phyloP scores from a whole-genome alignment of 371 early-diverging fungal species.

The Amoeboradix gromovi region DNA sequence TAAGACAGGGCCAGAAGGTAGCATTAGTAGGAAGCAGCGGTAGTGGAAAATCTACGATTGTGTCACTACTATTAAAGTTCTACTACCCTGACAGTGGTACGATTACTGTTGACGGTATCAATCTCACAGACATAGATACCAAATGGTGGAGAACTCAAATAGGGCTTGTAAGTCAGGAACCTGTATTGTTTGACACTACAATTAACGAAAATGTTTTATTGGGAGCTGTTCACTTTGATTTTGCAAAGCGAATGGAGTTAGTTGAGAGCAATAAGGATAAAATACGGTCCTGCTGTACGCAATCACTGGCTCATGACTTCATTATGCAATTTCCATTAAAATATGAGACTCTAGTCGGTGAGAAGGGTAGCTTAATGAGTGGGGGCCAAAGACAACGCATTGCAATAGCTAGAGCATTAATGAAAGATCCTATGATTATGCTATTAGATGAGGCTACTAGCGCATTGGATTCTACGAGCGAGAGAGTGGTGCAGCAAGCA shows the following conservation, averaged over 20 bases:
- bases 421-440: constrained; percentile 9
- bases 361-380: constrained; percentile 26
- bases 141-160: background rate
- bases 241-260: background rate
- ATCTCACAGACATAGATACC: constrained; percentile 2
- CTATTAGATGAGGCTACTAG: constrained; percentile 25
- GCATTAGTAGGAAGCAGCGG: background rate
- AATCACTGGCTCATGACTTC: constrained; percentile 47
- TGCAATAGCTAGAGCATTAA: constrained; percentile 23
- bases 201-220: background rate
- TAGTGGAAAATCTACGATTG: background rate
- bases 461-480: constrained; percentile 15
- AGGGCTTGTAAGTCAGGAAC: background rate
- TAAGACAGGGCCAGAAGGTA: constrained; percentile 18
- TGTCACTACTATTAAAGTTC: background rate
- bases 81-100: background rate
- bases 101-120: background rate
- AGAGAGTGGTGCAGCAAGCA: constrained; percentile 2
- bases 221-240: background rate
- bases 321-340: constrained; percentile 30
- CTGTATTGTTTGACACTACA: background rate
- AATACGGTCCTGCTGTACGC: constrained; percentile 24
- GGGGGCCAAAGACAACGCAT: constrained; percentile 41
- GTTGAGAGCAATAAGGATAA: constrained; percentile 10
- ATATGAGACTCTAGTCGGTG: constrained; percentile 48